phyloP scores from a whole-genome alignment of 768 basidiomycete genomes.

The Kwoniella bestiolae region DNA sequence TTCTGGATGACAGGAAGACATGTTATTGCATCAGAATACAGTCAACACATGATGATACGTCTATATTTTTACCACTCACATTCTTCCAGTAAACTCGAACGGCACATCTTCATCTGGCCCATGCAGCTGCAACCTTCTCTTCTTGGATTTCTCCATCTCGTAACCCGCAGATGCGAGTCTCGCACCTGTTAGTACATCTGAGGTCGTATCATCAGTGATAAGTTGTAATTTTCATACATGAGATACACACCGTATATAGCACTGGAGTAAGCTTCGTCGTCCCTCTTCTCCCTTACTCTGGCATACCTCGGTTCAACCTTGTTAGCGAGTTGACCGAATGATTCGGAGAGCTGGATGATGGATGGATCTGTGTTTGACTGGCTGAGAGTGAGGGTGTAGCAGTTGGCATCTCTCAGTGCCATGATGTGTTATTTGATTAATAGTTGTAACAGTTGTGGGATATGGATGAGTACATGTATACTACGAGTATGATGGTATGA shows the following conservation, averaged over 20 bases:
- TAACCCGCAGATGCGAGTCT: constrained; percentile 47
- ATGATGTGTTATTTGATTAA: constrained; percentile 22
- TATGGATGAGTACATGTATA: background rate
- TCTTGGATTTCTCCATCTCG: constrained; percentile 42
- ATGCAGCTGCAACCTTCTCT: constrained; percentile 49
- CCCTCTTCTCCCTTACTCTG: constrained; percentile 31
- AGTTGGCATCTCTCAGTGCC: constrained; percentile 41
- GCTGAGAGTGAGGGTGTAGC: constrained; percentile 40
- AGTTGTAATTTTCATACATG: background rate
- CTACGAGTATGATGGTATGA: background rate
- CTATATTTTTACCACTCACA: too few species aligned
- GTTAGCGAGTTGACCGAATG: background rate
- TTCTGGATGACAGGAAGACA: background rate
- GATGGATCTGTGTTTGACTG: constrained; percentile 23
- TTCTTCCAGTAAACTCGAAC: constrained; percentile 49
- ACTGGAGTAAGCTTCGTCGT: constrained; percentile 40
- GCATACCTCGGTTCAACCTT: constrained; percentile 31
- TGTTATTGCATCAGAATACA: too few species aligned
- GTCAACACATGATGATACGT: too few species aligned
- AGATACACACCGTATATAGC: constrained; percentile 41
- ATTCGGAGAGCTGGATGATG: constrained; percentile 29
- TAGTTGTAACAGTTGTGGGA: background rate
- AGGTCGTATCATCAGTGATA: background rate
- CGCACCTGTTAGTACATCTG: constrained; percentile 48
- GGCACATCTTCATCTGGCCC: constrained; percentile 53